Evolutionary conservation across 2,329 filamentous ascomycete genomes (phyloP).

Genomic region (Keithomyces neogunnii): DNA sequence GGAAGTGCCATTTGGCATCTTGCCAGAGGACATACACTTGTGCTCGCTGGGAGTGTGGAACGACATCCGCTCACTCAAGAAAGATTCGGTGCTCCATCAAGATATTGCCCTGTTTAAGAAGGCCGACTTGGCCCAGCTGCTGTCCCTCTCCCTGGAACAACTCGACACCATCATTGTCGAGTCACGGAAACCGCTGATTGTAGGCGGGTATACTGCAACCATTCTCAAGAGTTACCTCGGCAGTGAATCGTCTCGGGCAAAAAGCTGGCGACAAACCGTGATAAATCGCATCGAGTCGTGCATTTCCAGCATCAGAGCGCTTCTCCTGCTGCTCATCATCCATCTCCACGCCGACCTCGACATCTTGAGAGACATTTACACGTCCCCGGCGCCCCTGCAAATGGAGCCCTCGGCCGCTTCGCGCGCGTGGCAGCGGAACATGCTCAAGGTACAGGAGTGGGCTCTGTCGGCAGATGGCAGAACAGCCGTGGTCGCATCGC

Average conservation of each 20-base stretch:
- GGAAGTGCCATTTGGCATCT: slow-evolving; percentile 16
- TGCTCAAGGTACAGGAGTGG: slow-evolving; percentile 20
- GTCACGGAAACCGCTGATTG: slow-evolving; percentile 9
- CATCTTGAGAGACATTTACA: slow-evolving; percentile 8
- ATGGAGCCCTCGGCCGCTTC: slow-evolving; percentile 9
- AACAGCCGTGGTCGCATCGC: slow-evolving; percentile 24
- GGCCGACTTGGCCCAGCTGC: slow-evolving; percentile 6
- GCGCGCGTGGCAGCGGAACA: slow-evolving; percentile 13
- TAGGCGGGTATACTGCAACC: slow-evolving; percentile 11
- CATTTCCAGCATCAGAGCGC: slow-evolving; percentile 23
- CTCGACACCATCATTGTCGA: slow-evolving; percentile 11
- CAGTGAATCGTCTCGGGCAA: slow-evolving; percentile 16
- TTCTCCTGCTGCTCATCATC: slow-evolving; percentile 27
- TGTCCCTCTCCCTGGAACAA: slow-evolving; percentile 11
- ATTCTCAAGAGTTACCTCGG: slow-evolving; percentile 19
- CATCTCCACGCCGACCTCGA: slow-evolving; percentile 27
- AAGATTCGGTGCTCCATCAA: slow-evolving; percentile 15
- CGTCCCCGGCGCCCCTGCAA: not conserved
- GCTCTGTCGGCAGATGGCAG: slow-evolving; percentile 19
- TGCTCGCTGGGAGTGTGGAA: slow-evolving; percentile 21
- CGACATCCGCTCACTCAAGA: slow-evolving; percentile 22
- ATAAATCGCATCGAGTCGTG: slow-evolving; percentile 20
- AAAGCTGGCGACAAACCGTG: slow-evolving; percentile 15
- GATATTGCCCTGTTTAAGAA: slow-evolving; percentile 4
- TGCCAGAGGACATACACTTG: slow-evolving; percentile 26